A percentile compares a stretch with the other conserved stretches of the same genome.
Conservation (phyloP, 371 early-diverging fungal species). For the Mortierella sp. region DNA sequence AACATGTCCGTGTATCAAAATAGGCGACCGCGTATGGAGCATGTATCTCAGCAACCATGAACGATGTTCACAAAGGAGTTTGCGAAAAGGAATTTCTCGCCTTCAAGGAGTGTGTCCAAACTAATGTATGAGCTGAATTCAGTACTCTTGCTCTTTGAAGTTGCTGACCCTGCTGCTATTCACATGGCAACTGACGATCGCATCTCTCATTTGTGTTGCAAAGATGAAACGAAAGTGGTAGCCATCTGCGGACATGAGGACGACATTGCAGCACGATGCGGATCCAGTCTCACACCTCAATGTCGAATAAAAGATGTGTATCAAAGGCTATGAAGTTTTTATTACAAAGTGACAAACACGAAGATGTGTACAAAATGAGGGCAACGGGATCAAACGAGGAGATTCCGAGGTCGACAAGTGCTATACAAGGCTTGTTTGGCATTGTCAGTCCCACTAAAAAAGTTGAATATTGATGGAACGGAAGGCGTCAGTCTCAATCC, state of each 20-base stretch:
- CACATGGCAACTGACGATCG: neutral
- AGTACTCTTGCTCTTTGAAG: neutral
- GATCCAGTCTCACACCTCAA: too few species aligned
- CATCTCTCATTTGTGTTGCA: neutral
- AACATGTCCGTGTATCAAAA: neutral
- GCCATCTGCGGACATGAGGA: neutral
- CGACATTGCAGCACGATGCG: too few species aligned
- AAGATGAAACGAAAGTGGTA: slow-evolving; percentile 53
- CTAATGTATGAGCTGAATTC: slow-evolving; percentile 55
- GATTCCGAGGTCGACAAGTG: too few species aligned
- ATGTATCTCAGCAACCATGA: slow-evolving; percentile 63
- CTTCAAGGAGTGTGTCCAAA: slow-evolving; percentile 69
- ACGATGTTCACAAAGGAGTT: slow-evolving; percentile 65
- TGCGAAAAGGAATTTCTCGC: slow-evolving; percentile 68
- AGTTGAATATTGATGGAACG: too few species aligned
- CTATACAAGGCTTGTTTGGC: too few species aligned
- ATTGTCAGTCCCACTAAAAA: too few species aligned
- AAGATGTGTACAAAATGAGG: too few species aligned
- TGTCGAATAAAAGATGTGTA: too few species aligned
- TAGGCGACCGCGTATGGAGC: slow-evolving; percentile 65
- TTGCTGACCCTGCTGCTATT: neutral
- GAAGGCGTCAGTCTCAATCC: too few species aligned
- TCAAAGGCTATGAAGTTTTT: too few species aligned
- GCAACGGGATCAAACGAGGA: too few species aligned
- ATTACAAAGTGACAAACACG: too few species aligned